Evolutionary conservation across 2,329 filamentous ascomycete species (phyloP), one percentile per base, ranked within the genome.

Genomic region (Penicillium janthinellum): DNA sequence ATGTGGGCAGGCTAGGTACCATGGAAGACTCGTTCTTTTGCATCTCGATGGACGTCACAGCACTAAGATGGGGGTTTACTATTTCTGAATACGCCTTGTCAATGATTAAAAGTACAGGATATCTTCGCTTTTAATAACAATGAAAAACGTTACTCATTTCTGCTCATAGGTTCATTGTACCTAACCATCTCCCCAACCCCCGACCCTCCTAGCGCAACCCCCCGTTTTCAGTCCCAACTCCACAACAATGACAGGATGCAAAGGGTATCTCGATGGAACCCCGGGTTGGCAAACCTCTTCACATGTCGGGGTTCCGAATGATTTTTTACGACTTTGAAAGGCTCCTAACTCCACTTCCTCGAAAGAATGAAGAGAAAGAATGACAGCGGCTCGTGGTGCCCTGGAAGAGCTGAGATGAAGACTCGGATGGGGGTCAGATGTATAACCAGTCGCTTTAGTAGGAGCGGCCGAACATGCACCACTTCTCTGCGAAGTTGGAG

Each of bases 381-480:
- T 12, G 7, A 14, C 49, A 11, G 28, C 22, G n/a, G 15, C 38
- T 25, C n/a, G 10, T 41, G 10, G 10, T 52, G 10, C 44, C 25
- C 35, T 39, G 49, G 10, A 52, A 31, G 38, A 15, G 35, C 17
- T 44, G 39, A 20, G 51, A 20, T 10, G 35, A 34, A 37, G 14
- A 54, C 55, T 53, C 41, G 37, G n/a, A 41, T 39, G 17, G 38
- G 38, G 35, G 17, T 38, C 37, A 5, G 31, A 51, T n/a, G 20
- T 5, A 15, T 25, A 35, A 51, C 34, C 25, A 49, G 31, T 20
- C 28, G 50, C 56, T 49, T 69, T 70, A 71, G 65, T 73, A 73
- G 34, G 71, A 73, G 59, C 90, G 84, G 71, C 94, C 94, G 78
- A 97, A 98, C 88, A 97, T 90, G 77, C 91, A 90, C 90, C 91